These are phyloP conservation scores for Cladorrhinum samala DNA, from an alignment of 495 filamentous ascomycete species.

Conservation along the genomic window DNA sequence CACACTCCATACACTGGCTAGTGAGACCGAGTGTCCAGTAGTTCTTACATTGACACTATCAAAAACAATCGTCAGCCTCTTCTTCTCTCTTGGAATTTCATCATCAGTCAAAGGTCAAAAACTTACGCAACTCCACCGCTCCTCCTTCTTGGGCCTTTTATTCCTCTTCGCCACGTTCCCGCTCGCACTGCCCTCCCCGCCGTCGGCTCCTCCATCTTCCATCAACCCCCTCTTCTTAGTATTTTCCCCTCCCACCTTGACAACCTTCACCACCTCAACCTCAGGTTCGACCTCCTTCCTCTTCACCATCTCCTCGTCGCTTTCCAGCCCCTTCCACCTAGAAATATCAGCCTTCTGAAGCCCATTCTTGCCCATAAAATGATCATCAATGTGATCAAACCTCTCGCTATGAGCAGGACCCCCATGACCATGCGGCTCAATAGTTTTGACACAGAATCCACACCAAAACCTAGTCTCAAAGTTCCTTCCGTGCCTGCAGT, in stretches of 20 bases:
- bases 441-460: slow-evolving; percentile 65
- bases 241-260: not conserved
- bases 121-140: not conserved
- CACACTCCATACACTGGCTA: not conserved
- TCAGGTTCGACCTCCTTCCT: not conserved
- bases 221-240: not conserved
- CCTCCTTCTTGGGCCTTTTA: not conserved
- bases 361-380: slow-evolving; percentile 50
- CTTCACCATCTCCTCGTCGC: slow-evolving; percentile 28
- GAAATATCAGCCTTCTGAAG: slow-evolving; percentile 24
- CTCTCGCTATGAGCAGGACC: slow-evolving; percentile 64
- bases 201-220: not conserved
- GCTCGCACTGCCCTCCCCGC: not conserved
- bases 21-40: not conserved
- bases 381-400: slow-evolving; percentile 82
- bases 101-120: not conserved
- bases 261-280: not conserved
- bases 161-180: not conserved
- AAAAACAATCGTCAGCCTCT: not conserved
- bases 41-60: not conserved
- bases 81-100: not conserved
- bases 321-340: slow-evolving; percentile 33
- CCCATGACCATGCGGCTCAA: slow-evolving; percentile 50
- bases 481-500: slow-evolving; percentile 61
- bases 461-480: slow-evolving; percentile 77